phyloP scores from a whole-genome alignment of 2,329 filamentous ascomycete species.

The Penicillium sp. region DNA sequence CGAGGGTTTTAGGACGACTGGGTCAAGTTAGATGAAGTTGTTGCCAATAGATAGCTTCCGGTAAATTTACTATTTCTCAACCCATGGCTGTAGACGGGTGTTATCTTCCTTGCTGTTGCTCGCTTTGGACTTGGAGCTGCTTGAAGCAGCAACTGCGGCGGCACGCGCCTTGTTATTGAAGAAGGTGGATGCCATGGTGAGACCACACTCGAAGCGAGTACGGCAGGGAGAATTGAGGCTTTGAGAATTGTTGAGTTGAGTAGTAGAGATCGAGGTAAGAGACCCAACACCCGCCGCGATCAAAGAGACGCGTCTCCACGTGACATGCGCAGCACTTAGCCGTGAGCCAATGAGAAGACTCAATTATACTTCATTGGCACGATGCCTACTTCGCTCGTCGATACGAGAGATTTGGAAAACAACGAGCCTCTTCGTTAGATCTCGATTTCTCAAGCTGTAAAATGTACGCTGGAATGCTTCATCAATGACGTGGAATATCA shows the following conservation, averaged over 20 bases:
- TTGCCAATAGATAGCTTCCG: not conserved
- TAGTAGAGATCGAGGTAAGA: conserved; percentile 15
- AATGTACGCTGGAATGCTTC: not conserved
- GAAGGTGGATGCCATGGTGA: conserved; percentile 73
- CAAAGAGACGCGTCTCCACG: conserved; percentile 40
- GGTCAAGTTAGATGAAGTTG: conserved; percentile 6
- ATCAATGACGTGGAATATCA: conserved; percentile 17
- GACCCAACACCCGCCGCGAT: conserved; percentile 22
- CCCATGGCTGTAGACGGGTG: conserved; percentile 83
- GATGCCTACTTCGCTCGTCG: not conserved
- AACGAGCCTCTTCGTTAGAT: not conserved
- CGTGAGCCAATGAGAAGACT: conserved; percentile 17
- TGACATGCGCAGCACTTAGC: conserved; percentile 38
- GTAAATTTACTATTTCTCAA: conserved; percentile 86
- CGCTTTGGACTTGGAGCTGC: conserved; percentile 67
- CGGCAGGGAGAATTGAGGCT: conserved; percentile 1
- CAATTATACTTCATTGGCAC: conserved; percentile 14
- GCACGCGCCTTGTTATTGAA: conserved; percentile 92
- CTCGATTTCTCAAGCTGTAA: not conserved
- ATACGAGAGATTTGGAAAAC: not conserved
- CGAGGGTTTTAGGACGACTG: conserved; percentile 89
- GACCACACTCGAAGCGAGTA: not conserved
- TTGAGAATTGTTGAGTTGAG: conserved; percentile 13
- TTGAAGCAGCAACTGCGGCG: conserved; percentile 72
- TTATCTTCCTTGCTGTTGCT: conserved; percentile 65